Evolutionary conservation across 73 alveolate species (phyloP).

Genomic region (Paramecium octaurelia): DNA sequence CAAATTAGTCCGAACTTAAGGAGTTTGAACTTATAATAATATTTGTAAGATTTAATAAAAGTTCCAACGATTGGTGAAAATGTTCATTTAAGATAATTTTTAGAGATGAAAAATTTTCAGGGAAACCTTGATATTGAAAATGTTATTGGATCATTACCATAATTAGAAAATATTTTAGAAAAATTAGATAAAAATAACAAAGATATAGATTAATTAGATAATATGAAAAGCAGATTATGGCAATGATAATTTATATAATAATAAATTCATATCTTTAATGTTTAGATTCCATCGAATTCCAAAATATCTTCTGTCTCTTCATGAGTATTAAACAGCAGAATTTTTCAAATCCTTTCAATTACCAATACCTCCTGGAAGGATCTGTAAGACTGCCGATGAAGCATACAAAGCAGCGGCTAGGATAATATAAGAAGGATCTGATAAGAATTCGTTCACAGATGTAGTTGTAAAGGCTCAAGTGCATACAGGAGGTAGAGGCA

Average conservation of each 20-base stretch:
- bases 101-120: neutral
- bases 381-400: slow-evolving; percentile 58
- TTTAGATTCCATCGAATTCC: slow-evolving; percentile 15
- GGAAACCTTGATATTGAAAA: neutral
- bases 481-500: slow-evolving; percentile 82
- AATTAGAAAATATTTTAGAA: neutral
- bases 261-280: neutral
- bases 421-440: slow-evolving; percentile 29
- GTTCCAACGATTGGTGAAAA: slow-evolving; percentile 10
- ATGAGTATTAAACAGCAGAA: slow-evolving; percentile 60
- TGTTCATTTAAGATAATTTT: slow-evolving; percentile 16
- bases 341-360: slow-evolving; percentile 33
- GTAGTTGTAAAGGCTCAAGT: slow-evolving; percentile 71
- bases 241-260: slow-evolving; percentile 2
- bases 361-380: slow-evolving; percentile 51
- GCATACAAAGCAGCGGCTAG: slow-evolving; percentile 40
- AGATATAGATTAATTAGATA: neutral
- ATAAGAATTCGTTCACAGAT: slow-evolving; percentile 48
- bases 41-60: neutral
- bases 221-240: neutral
- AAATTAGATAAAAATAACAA: neutral
- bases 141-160: neutral
- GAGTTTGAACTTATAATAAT: neutral
- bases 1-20: slow-evolving; percentile 9
- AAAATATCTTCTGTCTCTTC: slow-evolving; percentile 10